Evolutionary conservation across 306 rosid species (phyloP).

Genomic region (Prunus kanzakura): DNA sequence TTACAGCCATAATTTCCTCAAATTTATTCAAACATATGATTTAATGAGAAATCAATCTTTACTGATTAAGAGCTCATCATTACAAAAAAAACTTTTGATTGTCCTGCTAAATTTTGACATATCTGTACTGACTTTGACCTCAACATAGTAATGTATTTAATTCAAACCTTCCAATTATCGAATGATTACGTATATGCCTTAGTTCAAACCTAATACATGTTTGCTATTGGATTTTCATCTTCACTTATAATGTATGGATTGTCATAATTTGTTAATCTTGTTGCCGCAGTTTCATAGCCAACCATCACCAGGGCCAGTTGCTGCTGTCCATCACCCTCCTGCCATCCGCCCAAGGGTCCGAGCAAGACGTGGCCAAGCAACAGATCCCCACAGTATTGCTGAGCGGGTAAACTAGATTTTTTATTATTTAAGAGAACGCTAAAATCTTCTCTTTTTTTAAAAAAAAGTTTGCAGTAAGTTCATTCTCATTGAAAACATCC

Average conservation of each 20-base stretch:
- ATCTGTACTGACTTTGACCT: not conserved
- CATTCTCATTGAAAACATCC: not conserved
- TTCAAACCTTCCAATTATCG: not conserved
- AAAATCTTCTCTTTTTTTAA: not conserved
- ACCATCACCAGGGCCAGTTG: slow-evolving; percentile 27
- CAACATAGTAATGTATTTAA: not conserved
- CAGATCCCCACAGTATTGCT: slow-evolving; percentile 98
- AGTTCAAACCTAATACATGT: not conserved
- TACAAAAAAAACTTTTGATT: not conserved
- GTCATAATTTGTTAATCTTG: slow-evolving; percentile 15
- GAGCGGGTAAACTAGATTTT: slow-evolving; percentile 56
- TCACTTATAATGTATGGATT: not conserved
- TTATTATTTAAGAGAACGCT: not conserved
- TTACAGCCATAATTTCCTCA: not conserved
- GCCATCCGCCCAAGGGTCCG: slow-evolving; percentile 80
- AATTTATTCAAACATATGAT: not conserved
- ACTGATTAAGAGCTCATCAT: not conserved
- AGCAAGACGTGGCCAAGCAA: slow-evolving; percentile 98
- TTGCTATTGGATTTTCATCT: slow-evolving; percentile 5
- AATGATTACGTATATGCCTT: not conserved
- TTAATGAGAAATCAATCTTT: not conserved
- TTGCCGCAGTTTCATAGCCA: slow-evolving; percentile 62
- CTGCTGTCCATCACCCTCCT: slow-evolving; percentile 53
- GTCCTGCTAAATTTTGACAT: not conserved
- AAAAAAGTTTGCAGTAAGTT: not conserved